These are phyloP conservation scores for Kingdonia uniflora DNA, from an alignment of 164 flowering plant species.

Conservation along the genomic window DNA sequence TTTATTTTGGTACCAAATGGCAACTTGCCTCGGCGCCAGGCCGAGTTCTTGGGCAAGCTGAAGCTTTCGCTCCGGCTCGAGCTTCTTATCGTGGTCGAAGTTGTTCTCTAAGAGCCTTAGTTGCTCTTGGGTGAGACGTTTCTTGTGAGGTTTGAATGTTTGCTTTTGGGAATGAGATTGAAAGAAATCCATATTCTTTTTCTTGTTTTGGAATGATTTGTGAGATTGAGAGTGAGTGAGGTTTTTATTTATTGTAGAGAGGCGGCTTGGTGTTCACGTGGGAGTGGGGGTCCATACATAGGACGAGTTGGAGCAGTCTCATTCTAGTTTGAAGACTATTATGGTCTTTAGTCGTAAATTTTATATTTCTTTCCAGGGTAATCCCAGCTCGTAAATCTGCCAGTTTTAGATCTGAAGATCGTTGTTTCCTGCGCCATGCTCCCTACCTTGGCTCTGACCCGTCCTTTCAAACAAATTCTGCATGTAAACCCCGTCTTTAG, in stretches of 20 bases:
- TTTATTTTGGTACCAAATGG: slow-evolving; percentile 40
- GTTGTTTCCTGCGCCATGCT: too few relatives aligned
- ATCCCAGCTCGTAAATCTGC: too few relatives aligned
- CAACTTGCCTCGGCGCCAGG: slow-evolving; percentile 26
- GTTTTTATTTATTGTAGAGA: background rate
- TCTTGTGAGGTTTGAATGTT: slow-evolving; percentile 17
- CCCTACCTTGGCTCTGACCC: too few relatives aligned
- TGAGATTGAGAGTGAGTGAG: background rate
- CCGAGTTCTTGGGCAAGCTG: slow-evolving; percentile 26
- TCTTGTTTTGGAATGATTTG: background rate
- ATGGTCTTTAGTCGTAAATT: too few relatives aligned
- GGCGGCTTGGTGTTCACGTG: slow-evolving; percentile 18
- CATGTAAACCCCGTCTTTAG: too few relatives aligned
- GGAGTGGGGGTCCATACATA: slow-evolving; percentile 10
- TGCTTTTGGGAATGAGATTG: slow-evolving; percentile 13
- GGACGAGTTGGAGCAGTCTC: too few relatives aligned
- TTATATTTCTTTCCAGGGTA: too few relatives aligned
- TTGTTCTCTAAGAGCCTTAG: slow-evolving; percentile 21
- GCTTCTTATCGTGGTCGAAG: slow-evolving; percentile 26
- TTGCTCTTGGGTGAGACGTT: slow-evolving; percentile 27
- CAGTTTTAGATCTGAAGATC: too few relatives aligned
- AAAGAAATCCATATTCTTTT: slow-evolving; percentile 10
- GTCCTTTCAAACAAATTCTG: too few relatives aligned
- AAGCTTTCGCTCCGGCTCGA: slow-evolving; percentile 22
- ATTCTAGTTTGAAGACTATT: too few relatives aligned